These are phyloP conservation scores for Colletotrichum simmondsii DNA, from an alignment of 2,329 filamentous ascomycete genomes.

Conservation along the genomic window DNA sequence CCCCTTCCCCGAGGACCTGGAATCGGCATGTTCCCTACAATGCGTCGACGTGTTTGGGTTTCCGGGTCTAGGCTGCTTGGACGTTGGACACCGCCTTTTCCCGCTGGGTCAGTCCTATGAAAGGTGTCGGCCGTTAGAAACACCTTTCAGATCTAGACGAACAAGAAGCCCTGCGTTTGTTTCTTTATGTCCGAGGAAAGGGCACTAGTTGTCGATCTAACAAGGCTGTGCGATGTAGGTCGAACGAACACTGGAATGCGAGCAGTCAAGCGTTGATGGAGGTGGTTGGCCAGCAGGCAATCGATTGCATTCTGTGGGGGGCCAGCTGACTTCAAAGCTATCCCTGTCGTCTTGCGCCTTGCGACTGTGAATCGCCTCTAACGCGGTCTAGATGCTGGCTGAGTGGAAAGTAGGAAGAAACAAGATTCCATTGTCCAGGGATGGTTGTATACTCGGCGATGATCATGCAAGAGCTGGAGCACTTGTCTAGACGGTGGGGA, in stretches of 20 bases:
- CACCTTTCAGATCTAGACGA: neutral
- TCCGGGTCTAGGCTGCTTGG: neutral
- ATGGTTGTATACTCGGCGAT: conserved; percentile 11
- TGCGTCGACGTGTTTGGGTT: conserved; percentile 23
- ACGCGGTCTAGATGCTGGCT: conserved; percentile 15
- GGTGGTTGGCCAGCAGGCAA: conserved; percentile 17
- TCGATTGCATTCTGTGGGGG: conserved; percentile 10
- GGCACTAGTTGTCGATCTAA: conserved; percentile 26
- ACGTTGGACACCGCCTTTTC: conserved; percentile 32
- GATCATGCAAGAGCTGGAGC: neutral
- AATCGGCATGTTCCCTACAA: conserved; percentile 27
- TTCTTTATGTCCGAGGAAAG: neutral
- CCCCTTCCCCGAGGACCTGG: conserved; percentile 1
- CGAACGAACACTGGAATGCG: neutral
- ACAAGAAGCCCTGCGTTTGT: conserved; percentile 6
- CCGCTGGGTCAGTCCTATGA: conserved; percentile 22
- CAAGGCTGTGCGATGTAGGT: neutral
- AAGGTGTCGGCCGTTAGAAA: conserved; percentile 7
- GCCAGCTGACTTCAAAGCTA: conserved; percentile 10
- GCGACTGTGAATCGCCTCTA: conserved; percentile 13
- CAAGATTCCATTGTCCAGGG: neutral
- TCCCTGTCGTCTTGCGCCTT: conserved; percentile 16
- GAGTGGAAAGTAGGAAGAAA: neutral
- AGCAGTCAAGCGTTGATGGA: neutral
- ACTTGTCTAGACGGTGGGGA: neutral